These are phyloP conservation scores for Leptoxyphium fumago DNA, from an alignment of 2,329 filamentous ascomycete species.

Conservation along the genomic window DNA sequence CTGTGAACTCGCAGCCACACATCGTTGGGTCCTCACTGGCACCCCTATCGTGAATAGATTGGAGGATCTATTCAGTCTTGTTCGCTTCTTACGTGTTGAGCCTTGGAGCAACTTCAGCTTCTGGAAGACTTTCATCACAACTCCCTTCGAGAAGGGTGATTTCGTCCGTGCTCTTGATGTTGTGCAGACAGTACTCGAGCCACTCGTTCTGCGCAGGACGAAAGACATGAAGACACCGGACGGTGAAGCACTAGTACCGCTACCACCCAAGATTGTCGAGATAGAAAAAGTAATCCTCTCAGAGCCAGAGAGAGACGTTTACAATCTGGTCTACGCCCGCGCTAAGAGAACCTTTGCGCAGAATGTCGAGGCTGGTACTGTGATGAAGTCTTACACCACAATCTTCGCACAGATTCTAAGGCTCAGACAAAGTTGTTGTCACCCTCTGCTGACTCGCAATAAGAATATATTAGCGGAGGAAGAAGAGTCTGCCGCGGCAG, in stretches of 20 bases:
- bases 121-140: conserved; percentile 97
- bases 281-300: conserved; percentile 81
- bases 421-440: conserved; percentile 84
- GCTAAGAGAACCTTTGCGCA: conserved; percentile 73
- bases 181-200: conserved; percentile 90
- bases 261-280: conserved; percentile 69
- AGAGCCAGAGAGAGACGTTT: conserved; percentile 72
- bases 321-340: conserved; percentile 73
- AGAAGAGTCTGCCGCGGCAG: conserved; percentile 61
- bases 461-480: conserved; percentile 75
- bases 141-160: conserved; percentile 90
- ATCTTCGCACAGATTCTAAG: conserved; percentile 95
- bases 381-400: conserved; percentile 90
- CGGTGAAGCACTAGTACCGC: conserved; percentile 63
- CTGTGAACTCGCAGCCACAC: conserved; percentile 71
- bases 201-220: conserved; percentile 83
- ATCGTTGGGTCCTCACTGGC: conserved; percentile 87
- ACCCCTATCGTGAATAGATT: conserved; percentile 94
- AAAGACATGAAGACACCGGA: conserved; percentile 97
- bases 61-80: conserved; percentile 85
- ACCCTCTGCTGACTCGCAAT: conserved; percentile 79
- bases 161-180: conserved; percentile 89
- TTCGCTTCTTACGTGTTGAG: conserved; percentile 84
- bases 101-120: conserved; percentile 99
- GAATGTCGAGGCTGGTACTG: conserved; percentile 79